Percentiles rank a stretch among this genome's conserved stretches.
Conservation (phyloP, 768 basidiomycete species). For the Suillus decipiens region DNA sequence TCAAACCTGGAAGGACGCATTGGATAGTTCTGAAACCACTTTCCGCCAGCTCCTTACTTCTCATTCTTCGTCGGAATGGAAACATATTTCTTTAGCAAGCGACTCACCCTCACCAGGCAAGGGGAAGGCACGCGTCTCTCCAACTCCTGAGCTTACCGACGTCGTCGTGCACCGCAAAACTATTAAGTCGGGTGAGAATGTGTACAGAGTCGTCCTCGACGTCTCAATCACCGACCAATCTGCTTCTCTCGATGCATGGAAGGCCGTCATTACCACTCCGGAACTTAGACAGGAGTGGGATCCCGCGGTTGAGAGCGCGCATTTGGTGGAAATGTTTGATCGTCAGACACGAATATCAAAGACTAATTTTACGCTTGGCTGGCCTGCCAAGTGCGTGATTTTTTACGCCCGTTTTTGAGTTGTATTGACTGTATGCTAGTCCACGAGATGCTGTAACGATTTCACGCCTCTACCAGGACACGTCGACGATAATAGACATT, state of each 20-base stretch:
- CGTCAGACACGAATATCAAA: constrained; percentile 81
- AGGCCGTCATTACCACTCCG: constrained; percentile 78
- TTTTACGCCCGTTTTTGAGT: constrained; percentile 6
- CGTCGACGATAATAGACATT: constrained; percentile 83
- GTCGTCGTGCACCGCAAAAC: constrained; percentile 78
- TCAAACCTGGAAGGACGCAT: constrained; percentile 78
- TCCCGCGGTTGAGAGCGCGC: constrained; percentile 85
- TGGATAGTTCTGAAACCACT: constrained; percentile 71
- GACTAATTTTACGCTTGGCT: constrained; percentile 91
- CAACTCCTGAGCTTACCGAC: constrained; percentile 63
- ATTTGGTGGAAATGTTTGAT: constrained; percentile 84
- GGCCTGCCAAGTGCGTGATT: constrained; percentile 90
- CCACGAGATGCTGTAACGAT: constrained; percentile 95
- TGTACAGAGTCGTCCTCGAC: constrained; percentile 83
- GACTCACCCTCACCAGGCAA: constrained; percentile 51
- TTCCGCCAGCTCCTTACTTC: constrained; percentile 80
- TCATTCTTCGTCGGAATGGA: constrained; percentile 75
- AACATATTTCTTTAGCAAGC: constrained; percentile 58
- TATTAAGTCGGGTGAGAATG: constrained; percentile 68
- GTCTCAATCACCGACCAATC: constrained; percentile 59
- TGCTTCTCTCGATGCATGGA: constrained; percentile 74
- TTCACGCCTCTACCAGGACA: constrained; percentile 79
- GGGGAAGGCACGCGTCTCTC: constrained; percentile 56
- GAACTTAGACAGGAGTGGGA: constrained; percentile 93
- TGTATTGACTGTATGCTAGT: constrained; percentile 40